These are phyloP conservation scores for Potentilla sterilis DNA, from an alignment of 306 rosid species.

Conservation along the genomic window DNA sequence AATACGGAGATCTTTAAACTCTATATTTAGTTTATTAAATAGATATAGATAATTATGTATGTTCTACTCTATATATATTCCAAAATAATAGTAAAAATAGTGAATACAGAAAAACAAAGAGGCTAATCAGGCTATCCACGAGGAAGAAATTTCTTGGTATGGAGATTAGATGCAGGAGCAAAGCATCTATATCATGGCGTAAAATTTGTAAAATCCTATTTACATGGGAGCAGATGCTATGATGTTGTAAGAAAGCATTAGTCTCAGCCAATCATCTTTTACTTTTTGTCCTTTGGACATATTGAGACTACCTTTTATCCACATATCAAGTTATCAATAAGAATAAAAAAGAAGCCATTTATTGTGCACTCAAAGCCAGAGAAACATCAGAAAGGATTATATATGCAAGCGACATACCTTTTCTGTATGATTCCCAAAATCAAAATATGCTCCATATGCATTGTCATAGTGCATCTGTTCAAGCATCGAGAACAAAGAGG, in stretches of 20 bases:
- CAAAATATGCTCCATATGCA: constrained; percentile 73
- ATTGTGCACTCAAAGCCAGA: constrained; percentile 2
- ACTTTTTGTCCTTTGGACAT: neutral
- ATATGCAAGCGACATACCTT: constrained; percentile 51
- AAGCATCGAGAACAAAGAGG: constrained; percentile 36
- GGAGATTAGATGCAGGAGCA: neutral
- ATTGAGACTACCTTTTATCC: neutral
- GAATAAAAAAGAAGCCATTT: neutral
- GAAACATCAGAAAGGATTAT: neutral
- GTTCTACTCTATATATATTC: too few species aligned
- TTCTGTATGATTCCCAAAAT: constrained; percentile 92
- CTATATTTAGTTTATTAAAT: too few species aligned
- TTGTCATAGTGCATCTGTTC: constrained; percentile 84
- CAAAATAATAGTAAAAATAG: too few species aligned
- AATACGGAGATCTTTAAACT: too few species aligned
- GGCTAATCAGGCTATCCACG: neutral
- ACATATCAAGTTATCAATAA: neutral
- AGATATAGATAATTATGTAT: too few species aligned
- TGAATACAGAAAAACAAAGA: neutral
- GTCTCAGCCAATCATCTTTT: constrained; percentile 7
- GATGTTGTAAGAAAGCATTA: neutral
- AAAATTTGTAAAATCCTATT: neutral
- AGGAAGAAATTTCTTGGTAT: neutral
- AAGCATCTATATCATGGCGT: neutral
- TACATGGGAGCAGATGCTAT: constrained; percentile 8